Percentiles rank a stretch among this genome's conserved stretches.
Conservation (phyloP, 2,329 filamentous ascomycete genomes). For the Diplodia mutila region DNA sequence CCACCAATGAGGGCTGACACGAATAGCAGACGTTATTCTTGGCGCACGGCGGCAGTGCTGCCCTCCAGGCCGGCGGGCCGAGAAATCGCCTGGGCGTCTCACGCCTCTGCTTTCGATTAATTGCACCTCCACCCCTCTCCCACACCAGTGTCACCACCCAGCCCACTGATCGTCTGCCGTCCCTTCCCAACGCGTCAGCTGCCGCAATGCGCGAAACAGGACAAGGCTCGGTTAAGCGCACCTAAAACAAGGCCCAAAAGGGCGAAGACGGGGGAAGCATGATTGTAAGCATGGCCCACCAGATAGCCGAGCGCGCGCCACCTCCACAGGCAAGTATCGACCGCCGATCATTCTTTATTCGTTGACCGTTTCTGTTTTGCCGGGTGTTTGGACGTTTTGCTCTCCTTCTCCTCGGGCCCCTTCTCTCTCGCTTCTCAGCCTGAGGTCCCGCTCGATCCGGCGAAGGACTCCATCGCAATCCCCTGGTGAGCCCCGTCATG, state of each 20-base stretch:
- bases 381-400: not conserved
- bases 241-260: constrained; percentile 17
- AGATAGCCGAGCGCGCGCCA: constrained; percentile 1
- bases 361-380: constrained; percentile 8
- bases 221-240: constrained; percentile 16
- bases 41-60: not conserved
- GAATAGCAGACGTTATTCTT: not conserved
- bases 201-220: constrained; percentile 20
- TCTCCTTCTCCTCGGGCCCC: not conserved
- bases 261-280: constrained; percentile 9
- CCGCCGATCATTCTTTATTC: not conserved
- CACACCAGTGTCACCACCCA: constrained; percentile 14
- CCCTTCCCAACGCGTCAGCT: constrained; percentile 13
- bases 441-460: not conserved
- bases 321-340: constrained; percentile 22
- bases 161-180: constrained; percentile 15
- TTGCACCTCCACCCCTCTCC: constrained; percentile 23
- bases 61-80: constrained; percentile 13
- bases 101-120: constrained; percentile 23
- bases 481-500: not conserved
- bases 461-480: not conserved
- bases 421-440: constrained; percentile 8
- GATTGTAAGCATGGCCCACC: constrained; percentile 14
- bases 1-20: not conserved
- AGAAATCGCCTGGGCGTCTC: constrained; percentile 8